Evolutionary conservation across 495 filamentous ascomycete genomes (phyloP).

Genomic region (Aspergillus biplanus): DNA sequence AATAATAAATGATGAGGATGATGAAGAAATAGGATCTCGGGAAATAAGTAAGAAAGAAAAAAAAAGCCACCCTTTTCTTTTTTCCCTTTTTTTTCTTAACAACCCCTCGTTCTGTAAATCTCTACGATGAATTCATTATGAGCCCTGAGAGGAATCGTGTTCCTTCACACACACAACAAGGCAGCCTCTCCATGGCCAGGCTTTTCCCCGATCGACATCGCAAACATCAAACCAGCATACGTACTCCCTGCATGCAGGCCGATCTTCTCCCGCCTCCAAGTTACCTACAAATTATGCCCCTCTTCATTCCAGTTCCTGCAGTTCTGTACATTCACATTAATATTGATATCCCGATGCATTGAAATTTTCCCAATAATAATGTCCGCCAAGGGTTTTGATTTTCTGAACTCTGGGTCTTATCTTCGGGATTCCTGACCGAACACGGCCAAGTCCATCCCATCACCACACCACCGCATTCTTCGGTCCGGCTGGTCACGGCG

Average conservation of each 20-base stretch:
- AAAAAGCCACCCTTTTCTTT: too few relatives aligned
- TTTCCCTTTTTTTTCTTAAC: too few relatives aligned
- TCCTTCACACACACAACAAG: background rate
- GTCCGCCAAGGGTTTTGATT: background rate
- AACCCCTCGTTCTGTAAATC: too few relatives aligned
- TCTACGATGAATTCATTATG: too few relatives aligned
- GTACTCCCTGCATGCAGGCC: slow-evolving; percentile 3
- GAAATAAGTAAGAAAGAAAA: too few relatives aligned
- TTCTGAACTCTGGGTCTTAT: background rate
- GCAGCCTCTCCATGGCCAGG: background rate
- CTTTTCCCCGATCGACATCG: background rate
- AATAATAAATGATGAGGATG: too few relatives aligned
- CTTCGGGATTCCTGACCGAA: background rate
- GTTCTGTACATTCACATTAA: background rate
- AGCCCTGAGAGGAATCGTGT: too few relatives aligned
- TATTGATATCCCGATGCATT: background rate
- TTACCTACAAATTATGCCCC: background rate
- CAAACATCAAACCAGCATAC: background rate
- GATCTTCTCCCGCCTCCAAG: background rate
- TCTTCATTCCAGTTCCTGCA: background rate
- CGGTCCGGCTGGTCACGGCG: background rate
- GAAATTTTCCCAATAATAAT: background rate
- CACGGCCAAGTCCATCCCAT: background rate
- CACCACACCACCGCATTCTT: background rate
- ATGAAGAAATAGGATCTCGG: too few relatives aligned